Base-by-base conservation (phyloP, 1,139 yeast genomes). In the Eremothecium sinecaudum region DNA sequence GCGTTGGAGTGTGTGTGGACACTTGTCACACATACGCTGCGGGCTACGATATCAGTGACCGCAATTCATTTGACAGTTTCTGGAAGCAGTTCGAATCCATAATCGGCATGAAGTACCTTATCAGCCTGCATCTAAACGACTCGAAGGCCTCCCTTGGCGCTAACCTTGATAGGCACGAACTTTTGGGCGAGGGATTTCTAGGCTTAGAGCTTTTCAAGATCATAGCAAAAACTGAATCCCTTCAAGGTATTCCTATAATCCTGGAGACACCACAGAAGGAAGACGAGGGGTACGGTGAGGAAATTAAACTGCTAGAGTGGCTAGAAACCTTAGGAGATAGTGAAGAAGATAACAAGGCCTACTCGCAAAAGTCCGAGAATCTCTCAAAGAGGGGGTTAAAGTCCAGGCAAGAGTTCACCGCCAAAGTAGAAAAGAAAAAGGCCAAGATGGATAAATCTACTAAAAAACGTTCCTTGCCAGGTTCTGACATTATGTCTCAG, bases 11-110 rank as follows among this genome's bases (percentile, higher is more conserved):
- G 1, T 92, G 98, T 57, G 69, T 90, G 12, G 97, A 90, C 52
- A 87, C 97, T 0, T 90, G 97, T 56, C 97, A 90, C 58, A 68
- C 94, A 0, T 84, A 81, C 65, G 96, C 97, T 1, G 95, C 97
- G 0, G 98, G 98, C 1, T 87, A 83, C 58, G 97, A 92, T 52
- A 68, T 90, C 28, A 59, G 76, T n/a, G 66, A 71, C 2, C 67
- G 68, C 40, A 71, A 65, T 17, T 56, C 64, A 8, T 82, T 77
- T 58, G 63, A 68, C 15, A 62, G 61, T 31, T 86, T 90, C 55
- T 81, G 95, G 90, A 52, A 59, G 5, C 61, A 74, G 29, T 90
- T 82, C 56, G 96, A 86, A 47, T 57, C 64, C 3, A 66, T 69
- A 6, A 67, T 90, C 17, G 98, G 98, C 0, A 62, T 71, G 48